Base-by-base conservation (phyloP, 805 yeast species). In the Candida michaelii region DNA sequence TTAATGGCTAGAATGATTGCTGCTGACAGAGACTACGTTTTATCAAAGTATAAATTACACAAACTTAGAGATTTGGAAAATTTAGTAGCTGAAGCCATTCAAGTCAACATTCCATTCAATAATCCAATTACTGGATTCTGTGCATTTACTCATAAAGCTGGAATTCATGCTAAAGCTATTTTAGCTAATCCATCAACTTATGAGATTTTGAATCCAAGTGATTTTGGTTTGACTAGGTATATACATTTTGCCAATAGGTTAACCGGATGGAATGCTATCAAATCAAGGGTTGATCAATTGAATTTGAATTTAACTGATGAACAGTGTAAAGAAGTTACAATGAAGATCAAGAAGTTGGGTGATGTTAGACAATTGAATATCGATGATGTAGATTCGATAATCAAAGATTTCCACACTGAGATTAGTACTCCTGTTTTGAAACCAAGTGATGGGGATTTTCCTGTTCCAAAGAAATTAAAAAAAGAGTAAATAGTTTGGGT, bases 211-310 rank as follows among this genome's bases (percentile, higher is more conserved):
- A 73, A 74, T 51, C 83, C 83, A 24, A 60, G 69, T 17, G 83
- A 77, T 59, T 77, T 77, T 54, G 83, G 83, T 45, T 68, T 77
- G 53, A 73, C 80, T n/a, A 71, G 83, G 55, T 77, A 77, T 56
- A 77, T 77, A 47, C 82, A 77, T 57, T 77, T 77, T 52, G 82
- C 82, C 48, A 77, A 76, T 65, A 66, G 82, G 56, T 68, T 77
- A 56, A 77, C 83, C 11, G 83, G 83, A 27, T 77, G 83, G 83
- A 77, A 77, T 55, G 83, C 82, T 27, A 77, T 77, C 61, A 77
- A 77, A 58, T 69, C 79, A 27, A 70, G 83, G 63, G 82, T 77
- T 40, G 82, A 77, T 56, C 82, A 77, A 54, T 69, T 77, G 64
- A 77, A 77, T 55, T 66, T 77, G 62, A 63, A 74, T 51, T 64